Conservation (phyloP, 805 yeast species). For the Metschnikowia corniflorae region DNA sequence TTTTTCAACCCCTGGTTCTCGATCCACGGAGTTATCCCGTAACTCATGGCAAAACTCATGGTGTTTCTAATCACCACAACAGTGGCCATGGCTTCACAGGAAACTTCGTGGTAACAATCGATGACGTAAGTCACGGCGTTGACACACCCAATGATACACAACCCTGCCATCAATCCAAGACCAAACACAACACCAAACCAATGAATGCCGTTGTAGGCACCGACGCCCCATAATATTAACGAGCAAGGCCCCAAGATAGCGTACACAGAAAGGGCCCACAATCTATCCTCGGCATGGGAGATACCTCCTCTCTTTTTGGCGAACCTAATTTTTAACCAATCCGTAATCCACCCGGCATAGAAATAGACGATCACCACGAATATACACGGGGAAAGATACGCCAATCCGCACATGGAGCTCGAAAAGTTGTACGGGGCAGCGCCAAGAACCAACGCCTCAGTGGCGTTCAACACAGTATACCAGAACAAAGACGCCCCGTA, state of each 20-base stretch:
- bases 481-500: slow-evolving; percentile 22
- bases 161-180: slow-evolving; percentile 20
- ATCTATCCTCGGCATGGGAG: slow-evolving; percentile 16
- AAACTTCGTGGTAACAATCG: slow-evolving; percentile 27
- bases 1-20: slow-evolving; percentile 50
- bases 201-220: slow-evolving; percentile 22
- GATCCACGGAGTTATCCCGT: slow-evolving; percentile 60
- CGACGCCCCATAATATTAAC: slow-evolving; percentile 23
- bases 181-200: slow-evolving; percentile 27
- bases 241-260: slow-evolving; percentile 16
- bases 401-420: slow-evolving; percentile 22
- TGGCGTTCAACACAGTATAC: slow-evolving; percentile 24
- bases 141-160: slow-evolving; percentile 24
- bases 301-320: slow-evolving; percentile 13
- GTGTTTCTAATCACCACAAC: slow-evolving; percentile 55
- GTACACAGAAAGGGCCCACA: slow-evolving; percentile 16
- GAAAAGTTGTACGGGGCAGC: slow-evolving; percentile 52
- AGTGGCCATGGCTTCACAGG: slow-evolving; percentile 39
- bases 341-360: slow-evolving; percentile 17
- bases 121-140: slow-evolving; percentile 27
- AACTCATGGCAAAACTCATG: slow-evolving; percentile 57
- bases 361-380: slow-evolving; percentile 15
- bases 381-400: slow-evolving; percentile 16
- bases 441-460: slow-evolving; percentile 20
- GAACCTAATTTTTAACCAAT: slow-evolving; percentile 12